A percentile compares a stretch with the other conserved stretches of the same genome.
These are phyloP conservation scores for Penicillium sp. DNA, from an alignment of 2,329 filamentous ascomycete species.

Conservation along the genomic window DNA sequence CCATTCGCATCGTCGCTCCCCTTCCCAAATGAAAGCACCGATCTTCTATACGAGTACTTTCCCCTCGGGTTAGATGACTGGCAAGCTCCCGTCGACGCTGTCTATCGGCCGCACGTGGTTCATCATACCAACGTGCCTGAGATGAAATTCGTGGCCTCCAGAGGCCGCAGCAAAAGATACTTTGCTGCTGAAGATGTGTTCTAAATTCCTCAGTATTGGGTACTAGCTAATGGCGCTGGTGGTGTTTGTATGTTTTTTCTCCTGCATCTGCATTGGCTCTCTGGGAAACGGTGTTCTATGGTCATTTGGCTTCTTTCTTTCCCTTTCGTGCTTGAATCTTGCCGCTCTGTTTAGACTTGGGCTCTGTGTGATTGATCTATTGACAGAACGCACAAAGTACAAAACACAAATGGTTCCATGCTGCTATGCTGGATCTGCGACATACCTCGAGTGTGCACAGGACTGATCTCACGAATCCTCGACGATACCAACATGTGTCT, in stretches of 20 bases:
- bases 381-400: neutral
- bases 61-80: slow-evolving; percentile 85
- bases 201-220: slow-evolving; percentile 12
- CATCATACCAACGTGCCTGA: slow-evolving; percentile 76
- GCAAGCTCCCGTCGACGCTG: slow-evolving; percentile 84
- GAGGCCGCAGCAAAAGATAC: slow-evolving; percentile 66
- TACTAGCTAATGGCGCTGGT: slow-evolving; percentile 6
- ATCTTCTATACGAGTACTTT: slow-evolving; percentile 92
- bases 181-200: slow-evolving; percentile 60
- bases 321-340: neutral
- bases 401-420: slow-evolving; percentile 3
- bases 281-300: slow-evolving; percentile 6
- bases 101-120: slow-evolving; percentile 88
- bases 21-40: slow-evolving; percentile 63
- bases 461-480: too few relatives aligned
- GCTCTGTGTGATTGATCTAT: slow-evolving; percentile 2
- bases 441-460: neutral
- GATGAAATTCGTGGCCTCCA: slow-evolving; percentile 64
- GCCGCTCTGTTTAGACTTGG: slow-evolving; percentile 11
- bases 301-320: slow-evolving; percentile 1
- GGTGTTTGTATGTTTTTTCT: slow-evolving; percentile 6
- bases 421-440: slow-evolving; percentile 3
- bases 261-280: slow-evolving; percentile 23
- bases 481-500: too few relatives aligned
- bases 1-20: slow-evolving; percentile 56